Evolutionary conservation across 2,329 filamentous ascomycete species (phyloP), one percentile per base, ranked within the genome.

Genomic region (Exophiala phaeomuriformis): DNA sequence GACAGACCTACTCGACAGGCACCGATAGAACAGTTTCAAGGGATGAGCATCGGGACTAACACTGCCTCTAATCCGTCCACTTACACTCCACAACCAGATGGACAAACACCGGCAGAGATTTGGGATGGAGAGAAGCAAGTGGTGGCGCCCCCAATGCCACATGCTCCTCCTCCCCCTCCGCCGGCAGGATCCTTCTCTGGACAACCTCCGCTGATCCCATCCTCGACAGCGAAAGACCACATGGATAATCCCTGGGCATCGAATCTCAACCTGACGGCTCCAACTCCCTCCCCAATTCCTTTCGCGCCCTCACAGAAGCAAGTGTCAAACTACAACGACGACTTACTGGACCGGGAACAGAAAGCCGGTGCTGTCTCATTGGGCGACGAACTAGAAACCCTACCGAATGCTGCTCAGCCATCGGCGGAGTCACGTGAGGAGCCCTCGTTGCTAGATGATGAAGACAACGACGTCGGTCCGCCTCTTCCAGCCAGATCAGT

Each of bases 221-320:
- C 55, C 12, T 53, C 46, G 28, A 47, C 55, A 28, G 35, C 56
- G 35, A 33, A 50, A 43, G 52, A 55, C 40, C 36, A 47, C 9
- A 49, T 41, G 9, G 51, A 58, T 4, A 59, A 62, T 53, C 61
- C 57, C 6, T 63, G 61, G 61, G 49, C 53, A 6, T 55, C 57
- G 3, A 47, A 53, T 45, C 29, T 42, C 30, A 52, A 36, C 31
- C 42, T 51, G 31, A 43, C 4, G 3, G 36, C 50, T 30, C 47
- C 58, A 8, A 52, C 54, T 31, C 52, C 59, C 2, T 61, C 59
- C 9, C 52, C 58, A 1, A 53, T 54, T 30, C 51, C 60, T 1
- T 61, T 61, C 35, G 39, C 55, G 1, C 58, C 56, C 6, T 59
- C 56, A 10, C 57, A 62, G 31, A 59, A 58, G 49, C 46, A 57